These are phyloP conservation scores for Silene vulgaris DNA, from an alignment of 179 eudicot genomes.

Conservation along the genomic window DNA sequence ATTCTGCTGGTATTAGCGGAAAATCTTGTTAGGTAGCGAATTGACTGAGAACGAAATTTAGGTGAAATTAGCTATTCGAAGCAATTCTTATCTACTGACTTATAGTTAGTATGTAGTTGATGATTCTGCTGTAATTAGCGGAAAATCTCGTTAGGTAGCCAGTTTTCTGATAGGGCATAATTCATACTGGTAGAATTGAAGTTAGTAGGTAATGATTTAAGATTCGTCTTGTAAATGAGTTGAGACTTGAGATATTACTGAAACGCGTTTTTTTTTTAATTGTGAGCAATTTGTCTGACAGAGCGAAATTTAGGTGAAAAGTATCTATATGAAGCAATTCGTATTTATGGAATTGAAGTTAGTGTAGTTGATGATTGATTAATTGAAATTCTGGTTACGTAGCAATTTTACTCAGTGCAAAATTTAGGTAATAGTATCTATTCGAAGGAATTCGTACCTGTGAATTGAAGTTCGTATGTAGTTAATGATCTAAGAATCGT, in stretches of 20 bases:
- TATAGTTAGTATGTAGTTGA: too few species aligned
- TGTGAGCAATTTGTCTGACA: too few species aligned
- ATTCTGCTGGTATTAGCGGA: background rate
- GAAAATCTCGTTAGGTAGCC: background rate
- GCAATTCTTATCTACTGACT: background rate
- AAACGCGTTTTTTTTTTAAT: background rate
- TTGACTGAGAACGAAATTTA: background rate
- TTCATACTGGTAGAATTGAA: background rate
- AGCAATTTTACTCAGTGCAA: background rate
- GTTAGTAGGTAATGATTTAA: background rate
- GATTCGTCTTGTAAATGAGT: background rate
- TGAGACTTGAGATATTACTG: background rate
- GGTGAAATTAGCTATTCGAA: background rate
- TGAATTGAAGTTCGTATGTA: background rate
- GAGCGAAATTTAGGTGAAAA: too few species aligned
- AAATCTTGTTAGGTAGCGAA: background rate
- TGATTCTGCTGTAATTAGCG: background rate
- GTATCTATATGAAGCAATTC: too few species aligned
- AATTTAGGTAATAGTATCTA: too few species aligned
- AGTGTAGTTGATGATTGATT: too few species aligned
- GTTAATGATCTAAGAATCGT: background rate
- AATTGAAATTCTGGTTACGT: background rate
- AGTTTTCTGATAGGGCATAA: background rate
- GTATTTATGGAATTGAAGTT: too few species aligned
- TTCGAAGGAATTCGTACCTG: background rate